Evolutionary conservation across 768 basidiomycete genomes (phyloP).

Genomic region (Pleurotus djamor): DNA sequence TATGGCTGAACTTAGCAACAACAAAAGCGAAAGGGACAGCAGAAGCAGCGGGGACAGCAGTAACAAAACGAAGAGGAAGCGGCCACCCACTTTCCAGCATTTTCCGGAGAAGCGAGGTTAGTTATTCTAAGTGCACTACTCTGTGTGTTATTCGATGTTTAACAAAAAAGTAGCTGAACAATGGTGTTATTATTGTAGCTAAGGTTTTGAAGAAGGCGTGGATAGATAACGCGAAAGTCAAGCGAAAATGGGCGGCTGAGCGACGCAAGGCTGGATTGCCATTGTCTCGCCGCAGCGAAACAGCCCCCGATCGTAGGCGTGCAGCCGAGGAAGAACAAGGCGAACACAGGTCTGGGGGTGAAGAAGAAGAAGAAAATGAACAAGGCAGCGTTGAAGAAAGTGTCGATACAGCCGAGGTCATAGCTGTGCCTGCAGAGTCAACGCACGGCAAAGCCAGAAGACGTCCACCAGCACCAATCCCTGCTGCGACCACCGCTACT

Average conservation of each 20-base stretch:
- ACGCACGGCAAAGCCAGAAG: no score
- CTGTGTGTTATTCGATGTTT: no score
- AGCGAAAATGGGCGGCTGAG: conserved; percentile 74
- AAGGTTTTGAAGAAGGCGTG: conserved; percentile 80
- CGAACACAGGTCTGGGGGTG: conserved; percentile 16
- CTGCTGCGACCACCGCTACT: no score
- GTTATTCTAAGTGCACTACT: conserved; percentile 3
- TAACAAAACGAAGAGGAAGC: conserved; percentile 23
- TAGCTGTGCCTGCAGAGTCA: neutral
- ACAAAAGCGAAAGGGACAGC: no score
- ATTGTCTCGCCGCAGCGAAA: neutral
- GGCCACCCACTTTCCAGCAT: conserved; percentile 72
- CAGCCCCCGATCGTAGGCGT: no score
- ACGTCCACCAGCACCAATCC: no score
- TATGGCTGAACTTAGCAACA: neutral
- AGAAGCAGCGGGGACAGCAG: no score
- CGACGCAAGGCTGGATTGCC: conserved; percentile 46
- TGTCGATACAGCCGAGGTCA: conserved; percentile 10
- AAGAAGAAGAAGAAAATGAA: conserved; percentile 11
- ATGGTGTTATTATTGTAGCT: conserved; percentile 38
- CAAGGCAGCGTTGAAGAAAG: neutral
- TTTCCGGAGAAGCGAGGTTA: conserved; percentile 62
- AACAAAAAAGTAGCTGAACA: no score
- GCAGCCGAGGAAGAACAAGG: neutral
- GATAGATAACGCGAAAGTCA: conserved; percentile 75